phyloP scores from a whole-genome alignment of 371 early-diverging fungal species.

The Apophysomyces ossiformis region DNA sequence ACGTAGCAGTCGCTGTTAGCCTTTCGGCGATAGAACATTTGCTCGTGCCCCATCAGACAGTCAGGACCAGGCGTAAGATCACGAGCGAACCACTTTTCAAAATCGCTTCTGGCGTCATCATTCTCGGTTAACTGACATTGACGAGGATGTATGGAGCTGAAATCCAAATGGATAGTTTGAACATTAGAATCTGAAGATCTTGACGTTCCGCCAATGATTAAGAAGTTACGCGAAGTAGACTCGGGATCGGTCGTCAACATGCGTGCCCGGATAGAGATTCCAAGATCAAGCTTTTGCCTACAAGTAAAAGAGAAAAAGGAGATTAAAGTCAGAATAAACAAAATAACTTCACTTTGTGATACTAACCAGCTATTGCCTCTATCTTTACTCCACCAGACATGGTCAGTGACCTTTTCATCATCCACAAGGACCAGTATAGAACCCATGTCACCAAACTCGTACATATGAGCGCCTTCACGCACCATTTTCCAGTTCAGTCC shows the following conservation, averaged over 20 bases:
- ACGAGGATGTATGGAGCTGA: conserved; percentile 61
- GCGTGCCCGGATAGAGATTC: conserved; percentile 56
- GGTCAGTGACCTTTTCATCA: conserved; percentile 72
- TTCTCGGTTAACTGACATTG: conserved; percentile 66
- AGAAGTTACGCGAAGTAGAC: conserved; percentile 64
- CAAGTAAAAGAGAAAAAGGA: conserved; percentile 11
- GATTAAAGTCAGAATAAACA: neutral
- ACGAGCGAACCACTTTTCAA: conserved; percentile 79
- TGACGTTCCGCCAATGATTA: conserved; percentile 50
- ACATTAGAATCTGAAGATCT: conserved; percentile 41
- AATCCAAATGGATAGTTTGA: conserved; percentile 71
- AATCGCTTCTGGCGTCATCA: conserved; percentile 67
- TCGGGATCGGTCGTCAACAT: conserved; percentile 69
- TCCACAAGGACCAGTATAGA: conserved; percentile 76
- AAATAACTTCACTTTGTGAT: neutral
- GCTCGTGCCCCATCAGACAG: conserved; percentile 89
- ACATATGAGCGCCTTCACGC: conserved; percentile 83
- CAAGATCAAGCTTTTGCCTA: conserved; percentile 44
- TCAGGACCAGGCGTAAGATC: conserved; percentile 64
- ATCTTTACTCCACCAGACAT: conserved; percentile 78
- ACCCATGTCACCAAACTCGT: conserved; percentile 90
- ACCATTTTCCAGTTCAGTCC: conserved; percentile 86
- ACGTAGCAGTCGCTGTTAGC: conserved; percentile 80
- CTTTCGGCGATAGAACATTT: conserved; percentile 78
- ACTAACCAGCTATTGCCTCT: conserved; percentile 82